A percentile compares a stretch with the other conserved stretches of the same genome.
These are phyloP conservation scores for Rubroboletus pulcherrimus DNA, from an alignment of 768 basidiomycete species.

Conservation along the genomic window DNA sequence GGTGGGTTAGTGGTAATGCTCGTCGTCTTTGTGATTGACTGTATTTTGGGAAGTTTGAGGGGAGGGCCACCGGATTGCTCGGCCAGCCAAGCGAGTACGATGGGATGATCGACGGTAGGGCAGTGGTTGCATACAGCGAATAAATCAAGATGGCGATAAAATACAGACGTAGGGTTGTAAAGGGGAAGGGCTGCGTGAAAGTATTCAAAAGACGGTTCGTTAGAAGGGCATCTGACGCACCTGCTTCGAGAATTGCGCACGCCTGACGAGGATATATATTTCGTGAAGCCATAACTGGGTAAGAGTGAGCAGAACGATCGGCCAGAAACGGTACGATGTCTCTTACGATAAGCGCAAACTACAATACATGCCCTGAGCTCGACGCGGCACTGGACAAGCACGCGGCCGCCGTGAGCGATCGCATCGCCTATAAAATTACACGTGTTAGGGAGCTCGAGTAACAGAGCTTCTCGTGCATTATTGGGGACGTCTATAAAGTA, in stretches of 20 bases:
- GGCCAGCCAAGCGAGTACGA: conserved; percentile 38
- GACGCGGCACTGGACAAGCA: conserved; percentile 53
- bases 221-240: conserved; percentile 24
- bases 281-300: conserved; percentile 46
- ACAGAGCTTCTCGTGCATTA: conserved; percentile 36
- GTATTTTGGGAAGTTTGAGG: conserved; percentile 14
- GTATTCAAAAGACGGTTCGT: not conserved
- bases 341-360: conserved; percentile 51
- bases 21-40: conserved; percentile 6
- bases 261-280: conserved; percentile 39
- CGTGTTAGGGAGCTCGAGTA: conserved; percentile 45
- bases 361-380: conserved; percentile 54
- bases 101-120: conserved; percentile 39
- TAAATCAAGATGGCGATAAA: conserved; percentile 45
- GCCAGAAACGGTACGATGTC: not conserved
- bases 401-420: conserved; percentile 37
- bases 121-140: conserved; percentile 40
- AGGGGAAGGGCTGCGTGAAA: conserved; percentile 44
- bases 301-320: not conserved
- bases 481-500: conserved; percentile 42
- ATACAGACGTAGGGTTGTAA: conserved; percentile 46
- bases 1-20: not conserved
- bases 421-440: conserved; percentile 46
- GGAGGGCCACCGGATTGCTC: conserved; percentile 23
- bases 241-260: conserved; percentile 38